phyloP scores from a whole-genome alignment of 441 rosid species.

The Biscutella laevigata region DNA sequence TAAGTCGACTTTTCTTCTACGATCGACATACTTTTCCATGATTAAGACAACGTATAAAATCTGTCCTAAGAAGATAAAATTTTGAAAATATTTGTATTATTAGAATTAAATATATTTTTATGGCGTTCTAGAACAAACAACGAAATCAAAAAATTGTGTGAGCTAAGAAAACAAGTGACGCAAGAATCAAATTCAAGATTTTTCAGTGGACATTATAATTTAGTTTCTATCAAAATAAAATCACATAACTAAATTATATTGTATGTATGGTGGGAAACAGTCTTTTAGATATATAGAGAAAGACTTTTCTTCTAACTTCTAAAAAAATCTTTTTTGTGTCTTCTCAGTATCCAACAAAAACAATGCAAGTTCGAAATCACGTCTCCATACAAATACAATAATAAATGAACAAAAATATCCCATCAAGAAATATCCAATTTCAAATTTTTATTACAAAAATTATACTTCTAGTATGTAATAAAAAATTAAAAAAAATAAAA shows the following conservation, averaged over 20 bases:
- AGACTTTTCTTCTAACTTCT: conserved; percentile 3
- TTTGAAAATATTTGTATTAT: background rate
- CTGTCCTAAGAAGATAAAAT: background rate
- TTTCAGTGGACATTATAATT: background rate
- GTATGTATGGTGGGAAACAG: conserved; percentile 19
- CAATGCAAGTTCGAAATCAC: conserved; percentile 7
- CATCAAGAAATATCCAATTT: background rate
- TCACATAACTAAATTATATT: background rate
- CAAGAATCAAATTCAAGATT: background rate
- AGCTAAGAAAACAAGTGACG: conserved; percentile 3
- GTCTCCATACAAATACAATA: conserved; percentile 1
- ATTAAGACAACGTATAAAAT: conserved; percentile 20
- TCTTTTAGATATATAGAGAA: background rate
- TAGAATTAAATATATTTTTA: background rate
- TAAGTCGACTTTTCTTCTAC: conserved; percentile 21
- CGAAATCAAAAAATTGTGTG: background rate
- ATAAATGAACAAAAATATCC: background rate
- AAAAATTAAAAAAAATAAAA: no score
- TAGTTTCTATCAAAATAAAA: background rate
- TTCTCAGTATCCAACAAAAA: conserved; percentile 14
- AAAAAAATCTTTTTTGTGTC: conserved; percentile 11
- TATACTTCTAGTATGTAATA: no score
- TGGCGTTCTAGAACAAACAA: background rate
- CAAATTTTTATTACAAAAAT: background rate
- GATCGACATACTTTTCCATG: background rate